phyloP scores from a whole-genome alignment of 2,329 filamentous ascomycete species.

The Talaromyces sp. region DNA sequence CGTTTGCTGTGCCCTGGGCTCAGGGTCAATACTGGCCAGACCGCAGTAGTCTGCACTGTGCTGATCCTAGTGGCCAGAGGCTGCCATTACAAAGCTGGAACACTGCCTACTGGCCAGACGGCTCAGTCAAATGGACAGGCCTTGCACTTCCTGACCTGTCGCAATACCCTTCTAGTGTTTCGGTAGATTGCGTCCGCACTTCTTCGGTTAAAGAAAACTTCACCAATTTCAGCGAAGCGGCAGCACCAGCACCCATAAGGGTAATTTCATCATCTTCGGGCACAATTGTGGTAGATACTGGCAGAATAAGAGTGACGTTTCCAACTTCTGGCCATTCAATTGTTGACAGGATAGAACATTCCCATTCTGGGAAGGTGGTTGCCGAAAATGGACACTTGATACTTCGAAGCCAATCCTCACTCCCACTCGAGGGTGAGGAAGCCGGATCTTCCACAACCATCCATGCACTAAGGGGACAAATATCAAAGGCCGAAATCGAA shows the following conservation, averaged over 20 bases:
- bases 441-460: conserved; percentile 35
- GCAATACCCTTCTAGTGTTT: conserved; percentile 41
- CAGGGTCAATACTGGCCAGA: conserved; percentile 36
- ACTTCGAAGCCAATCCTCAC: conserved; percentile 48
- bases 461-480: conserved; percentile 47
- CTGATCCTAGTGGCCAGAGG: conserved; percentile 19
- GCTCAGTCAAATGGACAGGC: conserved; percentile 58
- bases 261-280: conserved; percentile 15
- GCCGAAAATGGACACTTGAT: conserved; percentile 48
- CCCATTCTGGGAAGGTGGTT: conserved; percentile 38
- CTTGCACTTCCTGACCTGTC: conserved; percentile 49
- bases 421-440: conserved; percentile 37
- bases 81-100: conserved; percentile 51
- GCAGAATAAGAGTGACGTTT: conserved; percentile 41
- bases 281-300: conserved; percentile 41
- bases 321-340: conserved; percentile 40
- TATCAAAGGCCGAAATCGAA: conserved; percentile 49
- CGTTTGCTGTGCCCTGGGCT: conserved; percentile 43
- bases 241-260: neutral
- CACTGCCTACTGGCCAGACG: conserved; percentile 58
- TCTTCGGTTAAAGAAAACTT: conserved; percentile 15
- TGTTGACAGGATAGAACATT: conserved; percentile 36
- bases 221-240: neutral
- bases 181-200: conserved; percentile 22
- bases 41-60: conserved; percentile 32